Base-by-base conservation (phyloP, 2,329 filamentous ascomycete species). In the Neonectria punicea region DNA sequence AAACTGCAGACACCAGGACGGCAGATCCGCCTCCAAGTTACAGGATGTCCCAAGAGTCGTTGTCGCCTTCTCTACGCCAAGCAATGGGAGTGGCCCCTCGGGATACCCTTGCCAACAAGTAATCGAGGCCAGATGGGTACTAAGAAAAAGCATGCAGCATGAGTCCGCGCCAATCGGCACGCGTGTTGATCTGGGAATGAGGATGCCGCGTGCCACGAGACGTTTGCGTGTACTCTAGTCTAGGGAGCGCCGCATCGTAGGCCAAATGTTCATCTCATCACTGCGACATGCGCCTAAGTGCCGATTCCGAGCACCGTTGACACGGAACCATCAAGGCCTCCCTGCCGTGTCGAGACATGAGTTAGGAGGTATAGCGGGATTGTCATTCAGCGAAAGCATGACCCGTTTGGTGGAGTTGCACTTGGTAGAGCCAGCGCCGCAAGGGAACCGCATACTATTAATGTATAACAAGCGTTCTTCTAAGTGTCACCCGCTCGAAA, bases 51-150 rank as follows among this genome's bases (percentile, higher is more conserved):
- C 53, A 61, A 16, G 72, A 74, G 13, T 74, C 72, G 10, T 49
- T 74, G 44, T 65, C 70, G 28, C 72, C 72, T 3, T 73, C 72
- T 2, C 58, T 74, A n/a, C 66, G 67, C 11, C 69, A 73, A 58
- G 72, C 69, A 10, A 69, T 68, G 61, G 67, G 67, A n/a, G 66
- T 69, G 5, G 53, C 63, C 9, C 69, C 70, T 20, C 69, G 64
- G 44, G 72, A 74, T 41, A 50, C 54, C 4, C 18, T 73, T 9
- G 58, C 69, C 22, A 74, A 70, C 61, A 63, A 55, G 16, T 70
- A 66, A 50, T n/a, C 6, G 4, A 20, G 18, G n/a, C 63, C n/a
- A 25, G 5, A 25, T 6, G 25, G 25, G 25, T 25, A 25, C 6
- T 1, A 25, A 25, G 25, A 25, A 25, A 25, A 25, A 25, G 25